Base-by-base conservation (phyloP, 371 early-diverging fungal genomes). In the Lichtheimia ornata region DNA sequence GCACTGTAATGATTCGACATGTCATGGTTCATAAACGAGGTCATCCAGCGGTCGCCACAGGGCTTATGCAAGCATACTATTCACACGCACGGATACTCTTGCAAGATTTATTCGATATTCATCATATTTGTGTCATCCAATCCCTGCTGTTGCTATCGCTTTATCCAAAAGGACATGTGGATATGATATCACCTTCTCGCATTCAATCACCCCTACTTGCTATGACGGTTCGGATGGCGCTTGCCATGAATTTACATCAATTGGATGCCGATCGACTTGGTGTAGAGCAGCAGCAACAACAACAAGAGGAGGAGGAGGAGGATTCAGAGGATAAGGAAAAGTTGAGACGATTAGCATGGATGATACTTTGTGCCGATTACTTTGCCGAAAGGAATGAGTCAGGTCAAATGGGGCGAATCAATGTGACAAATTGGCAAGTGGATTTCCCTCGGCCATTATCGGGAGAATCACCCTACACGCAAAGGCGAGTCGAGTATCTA, bases 331-430 rank as follows among this genome's bases (percentile, higher is more conserved):
- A 65, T 49, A 73, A 73, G 40, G 76, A 77, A 52, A 58, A 50
- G 4, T 14, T 66, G 22, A 63, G 77, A 63, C 63, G 81, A 35
- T 42, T 81, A 20, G 69, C 69, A n/a, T 81, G 81, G 81, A 70
- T 75, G 65, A 28, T 75, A 1, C 45, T 81, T 14, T 77, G 77
- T 64, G 74, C 76, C 6, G 81, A 81, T 56, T 73, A 75, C 44
- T 75, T 67, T 67, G 61, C 81, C 5, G 67, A 69, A 18, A 65
- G 62, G 64, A 81, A 81, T 56, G 53, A 66, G 14, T 59, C 72
- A 5, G 77, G 72, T 9, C 27, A 53, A 2, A 66, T 70, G 9
- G 81, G 81, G 0, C 20, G 62, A 24, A 73, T 81, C 41, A 65
- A 65, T 25, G 71, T 77, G 12, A 56, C 61, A 4, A 59, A 75